Conservation (phyloP, 2,329 filamentous ascomycete species). For the Aspergillus aculeatus region DNA sequence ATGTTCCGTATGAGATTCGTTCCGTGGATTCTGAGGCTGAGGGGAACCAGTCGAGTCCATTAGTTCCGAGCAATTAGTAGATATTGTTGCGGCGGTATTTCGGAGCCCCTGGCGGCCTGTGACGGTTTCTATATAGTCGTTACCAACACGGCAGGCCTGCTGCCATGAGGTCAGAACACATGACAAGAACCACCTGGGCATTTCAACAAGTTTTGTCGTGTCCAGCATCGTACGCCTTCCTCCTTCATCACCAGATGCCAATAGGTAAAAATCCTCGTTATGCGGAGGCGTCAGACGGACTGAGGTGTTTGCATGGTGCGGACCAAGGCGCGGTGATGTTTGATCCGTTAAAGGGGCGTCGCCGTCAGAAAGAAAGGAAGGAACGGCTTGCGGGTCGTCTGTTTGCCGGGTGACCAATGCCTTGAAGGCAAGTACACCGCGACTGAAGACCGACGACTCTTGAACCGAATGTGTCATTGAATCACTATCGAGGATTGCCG, state of each 20-base stretch:
- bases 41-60: not conserved
- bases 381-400: constrained; percentile 27
- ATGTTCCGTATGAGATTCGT: not conserved
- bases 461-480: constrained; percentile 17
- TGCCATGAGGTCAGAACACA: constrained; percentile 28
- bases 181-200: constrained; percentile 10
- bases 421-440: constrained; percentile 32
- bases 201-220: not conserved
- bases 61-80: not conserved
- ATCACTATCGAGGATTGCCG: constrained; percentile 21
- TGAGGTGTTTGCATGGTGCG: constrained; percentile 15
- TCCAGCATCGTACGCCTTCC: constrained; percentile 9
- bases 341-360: constrained; percentile 6
- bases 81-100: not conserved
- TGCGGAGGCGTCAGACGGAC: constrained; percentile 10
- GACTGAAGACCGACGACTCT: constrained; percentile 27
- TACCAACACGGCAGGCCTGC: constrained; percentile 31
- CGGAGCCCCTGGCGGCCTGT: constrained; percentile 4
- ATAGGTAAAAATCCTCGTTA: constrained; percentile 1
- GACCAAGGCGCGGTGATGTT: constrained; percentile 8
- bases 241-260: not conserved
- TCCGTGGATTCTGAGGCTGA: not conserved
- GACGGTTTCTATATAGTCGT: constrained; percentile 14
- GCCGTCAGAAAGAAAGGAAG: constrained; percentile 23
- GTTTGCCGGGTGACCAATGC: constrained; percentile 30